A percentile compares a stretch with the other conserved stretches of the same genome.
Evolutionary conservation across 306 rosid genomes (phyloP).

Genomic region (Nissolia schottii): DNA sequence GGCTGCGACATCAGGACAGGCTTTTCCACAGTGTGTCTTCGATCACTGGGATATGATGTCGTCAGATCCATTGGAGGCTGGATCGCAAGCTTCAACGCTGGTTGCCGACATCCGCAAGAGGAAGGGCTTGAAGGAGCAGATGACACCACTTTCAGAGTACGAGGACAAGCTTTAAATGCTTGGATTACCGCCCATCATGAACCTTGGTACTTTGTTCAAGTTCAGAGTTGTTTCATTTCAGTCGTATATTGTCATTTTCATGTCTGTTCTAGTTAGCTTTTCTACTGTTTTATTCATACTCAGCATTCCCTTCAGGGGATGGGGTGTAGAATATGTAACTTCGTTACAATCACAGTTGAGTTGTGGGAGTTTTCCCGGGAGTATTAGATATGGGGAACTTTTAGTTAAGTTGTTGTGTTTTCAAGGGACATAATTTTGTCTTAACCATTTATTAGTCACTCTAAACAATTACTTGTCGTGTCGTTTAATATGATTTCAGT

Average conservation of each 20-base stretch:
- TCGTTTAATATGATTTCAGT: no score
- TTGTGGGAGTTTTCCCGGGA: neutral
- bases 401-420: no score
- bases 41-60: slow-evolving; percentile 75
- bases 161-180: slow-evolving; percentile 13
- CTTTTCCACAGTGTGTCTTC: slow-evolving; percentile 59
- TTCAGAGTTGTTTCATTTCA: neutral
- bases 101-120: slow-evolving; percentile 29
- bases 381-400: no score
- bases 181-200: neutral
- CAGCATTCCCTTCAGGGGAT: neutral
- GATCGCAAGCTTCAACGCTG: slow-evolving; percentile 44
- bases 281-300: neutral
- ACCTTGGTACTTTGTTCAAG: neutral
- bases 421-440: neutral
- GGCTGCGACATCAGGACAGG: slow-evolving; percentile 73
- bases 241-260: neutral
- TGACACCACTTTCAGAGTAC: slow-evolving; percentile 21
- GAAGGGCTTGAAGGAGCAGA: slow-evolving; percentile 27
- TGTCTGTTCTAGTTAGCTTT: neutral
- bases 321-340: neutral
- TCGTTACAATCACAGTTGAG: neutral
- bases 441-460: no score
- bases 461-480: no score
- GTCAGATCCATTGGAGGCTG: slow-evolving; percentile 56